Base-by-base conservation (phyloP, 257 asterid genomes). In the Fraxinus excelsior region DNA sequence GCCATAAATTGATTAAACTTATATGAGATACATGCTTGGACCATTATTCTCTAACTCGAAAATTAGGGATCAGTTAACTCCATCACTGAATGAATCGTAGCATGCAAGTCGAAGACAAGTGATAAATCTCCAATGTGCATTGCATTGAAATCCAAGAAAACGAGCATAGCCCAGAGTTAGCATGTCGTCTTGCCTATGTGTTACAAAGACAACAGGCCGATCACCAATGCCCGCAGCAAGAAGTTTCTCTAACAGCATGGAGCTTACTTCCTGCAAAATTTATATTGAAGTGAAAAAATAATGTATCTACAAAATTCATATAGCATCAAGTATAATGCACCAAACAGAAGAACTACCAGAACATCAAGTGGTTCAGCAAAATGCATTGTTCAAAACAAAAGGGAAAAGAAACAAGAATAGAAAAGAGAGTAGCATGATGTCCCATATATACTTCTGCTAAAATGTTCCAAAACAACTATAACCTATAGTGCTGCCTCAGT, bases 251-350 rank as follows among this genome's bases (percentile, higher is more conserved):
- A 96, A 85, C 78, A 96, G 86, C 97, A 91, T 93, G 72, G 98
- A 89, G 90, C 99, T 96, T 73, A 89, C 97, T 88, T 96, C 99
- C 99, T 96, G 90, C 37, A 71, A 64, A n/a, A n/a, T n/a, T n/a
- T n/a, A n/a, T n/a, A n/a, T n/a, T n/a, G n/a, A n/a, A n/a, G n/a
- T n/a, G n/a, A n/a, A n/a, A n/a, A n/a, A n/a, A n/a, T n/a, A 58
- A 64, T 49, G 40, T 21, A 60, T 42, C 69, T 34, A 72, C 72
- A 40, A 0, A 29, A 76, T 67, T 46, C 56, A 81, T 58, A 38
- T 13, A 76, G 67, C 73, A 75, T 68, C 51, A 74, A 53, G 67
- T 32, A 19, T 49, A 37, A 73, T 12, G 65, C n/a, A 65, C 51
- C 34, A 71, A 67, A 62, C 31, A 67, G 26, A 77, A 65, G 69